Percentiles rank a stretch among this genome's conserved stretches.
Evolutionary conservation across 306 rosid species (phyloP).

Genomic region (Cicer arietinum): DNA sequence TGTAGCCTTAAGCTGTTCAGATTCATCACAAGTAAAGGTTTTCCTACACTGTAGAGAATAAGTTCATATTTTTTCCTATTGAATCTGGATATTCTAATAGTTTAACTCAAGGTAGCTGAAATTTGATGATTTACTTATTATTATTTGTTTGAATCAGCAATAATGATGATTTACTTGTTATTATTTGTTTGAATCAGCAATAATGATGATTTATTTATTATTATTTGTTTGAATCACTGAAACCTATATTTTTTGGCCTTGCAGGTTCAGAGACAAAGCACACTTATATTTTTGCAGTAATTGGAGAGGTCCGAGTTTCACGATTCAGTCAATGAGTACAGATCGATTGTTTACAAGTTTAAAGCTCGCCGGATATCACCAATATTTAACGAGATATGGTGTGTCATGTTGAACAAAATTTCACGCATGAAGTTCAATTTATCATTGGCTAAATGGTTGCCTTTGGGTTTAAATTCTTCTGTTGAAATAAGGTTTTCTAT

Average conservation of each 20-base stretch:
- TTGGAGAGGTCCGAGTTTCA: constrained; percentile 8
- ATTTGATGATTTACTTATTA: constrained; percentile 1
- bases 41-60: not conserved
- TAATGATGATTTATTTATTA: not conserved
- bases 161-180: not conserved
- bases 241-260: constrained; percentile 24
- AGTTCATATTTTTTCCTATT: not conserved
- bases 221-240: constrained; percentile 14
- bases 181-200: not conserved
- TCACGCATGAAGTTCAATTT: constrained; percentile 21
- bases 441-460: constrained; percentile 7
- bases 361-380: constrained; percentile 19
- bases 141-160: not conserved
- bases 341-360: not conserved
- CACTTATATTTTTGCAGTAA: constrained; percentile 7
- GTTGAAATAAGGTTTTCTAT: constrained; percentile 19
- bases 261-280: constrained; percentile 37
- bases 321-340: not conserved
- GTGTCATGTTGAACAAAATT: constrained; percentile 1
- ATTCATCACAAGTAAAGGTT: not conserved
- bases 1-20: not conserved
- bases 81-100: not conserved
- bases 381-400: not conserved
- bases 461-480: constrained; percentile 1
- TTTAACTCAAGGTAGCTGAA: not conserved